Evolutionary conservation across 495 filamentous ascomycete species (phyloP), one percentile per base, ranked within the genome.

Genomic region (Trichoderma reesei): DNA sequence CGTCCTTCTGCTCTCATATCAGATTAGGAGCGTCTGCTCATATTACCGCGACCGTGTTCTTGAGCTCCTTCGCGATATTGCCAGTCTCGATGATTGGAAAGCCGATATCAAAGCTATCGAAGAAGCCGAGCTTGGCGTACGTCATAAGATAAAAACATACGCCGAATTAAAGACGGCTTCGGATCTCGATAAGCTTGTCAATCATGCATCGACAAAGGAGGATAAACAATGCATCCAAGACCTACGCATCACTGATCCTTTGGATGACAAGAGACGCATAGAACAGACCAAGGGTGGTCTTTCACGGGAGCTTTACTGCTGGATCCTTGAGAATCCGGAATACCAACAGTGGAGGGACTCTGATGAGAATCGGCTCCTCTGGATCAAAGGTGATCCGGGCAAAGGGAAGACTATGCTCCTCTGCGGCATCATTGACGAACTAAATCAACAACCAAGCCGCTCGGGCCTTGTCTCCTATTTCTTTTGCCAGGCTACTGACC

Each of bases 351-450:
- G 72, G 73, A 62, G 44, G 63, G 5, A 44, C 14, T 20, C 3
- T 18, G 26, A 42, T 3, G 61, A 46, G 18, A 42, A 18, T 13
- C 61, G 31, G 1, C 44, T 76, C 67, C 65, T 77, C 65, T 72
- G 69, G 60, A 78, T 80, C 64, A 71, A 79, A 8, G 65, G 79
- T 10, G 73, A 70, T 36, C 72, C 73, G 39, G 76, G 77, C n/a
- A 81, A 72, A 61, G 78, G 79, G 10, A 81, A 81, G 69, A 80
- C 78, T n/a, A 82, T 82, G 79, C 72, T 81, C 1, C 48, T 81
- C 41, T 74, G 70, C 20, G 75, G 74, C 36, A 71, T 79, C 56
- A 75, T 79, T 51, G 65, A 76, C 41, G 62, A 76, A 20, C 65
- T 79, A n/a, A 18, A 41, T 9, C 26, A 18, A 26, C 64, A 66